Conservation (phyloP, 306 rosid genomes). For the Glycine soja region DNA sequence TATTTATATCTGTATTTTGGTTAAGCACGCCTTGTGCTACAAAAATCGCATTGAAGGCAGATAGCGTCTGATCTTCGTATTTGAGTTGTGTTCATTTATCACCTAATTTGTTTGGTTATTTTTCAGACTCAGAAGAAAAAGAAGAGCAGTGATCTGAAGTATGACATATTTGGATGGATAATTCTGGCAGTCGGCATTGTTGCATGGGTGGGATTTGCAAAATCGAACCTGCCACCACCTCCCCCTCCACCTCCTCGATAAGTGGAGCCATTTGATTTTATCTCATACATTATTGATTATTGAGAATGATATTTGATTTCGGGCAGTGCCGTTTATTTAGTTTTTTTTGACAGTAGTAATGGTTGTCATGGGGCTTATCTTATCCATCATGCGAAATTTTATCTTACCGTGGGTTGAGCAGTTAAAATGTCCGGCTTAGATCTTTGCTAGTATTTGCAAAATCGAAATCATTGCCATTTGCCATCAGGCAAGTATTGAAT, state of each 20-base stretch:
- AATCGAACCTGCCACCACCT: conserved; percentile 58
- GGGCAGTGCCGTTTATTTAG: conserved; percentile 8
- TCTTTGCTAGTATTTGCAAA: conserved; percentile 14
- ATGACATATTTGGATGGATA: conserved; percentile 71
- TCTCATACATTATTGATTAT: conserved; percentile 40
- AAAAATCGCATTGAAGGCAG: too few species aligned
- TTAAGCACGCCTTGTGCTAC: background rate
- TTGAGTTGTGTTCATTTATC: conserved; percentile 7
- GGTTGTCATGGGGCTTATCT: conserved; percentile 25
- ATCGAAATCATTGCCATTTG: background rate
- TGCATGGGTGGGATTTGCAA: conserved; percentile 72
- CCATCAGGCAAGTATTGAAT: background rate
- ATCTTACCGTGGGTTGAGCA: conserved; percentile 21
- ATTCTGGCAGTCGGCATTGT: conserved; percentile 72
- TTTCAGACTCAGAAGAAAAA: conserved; percentile 56
- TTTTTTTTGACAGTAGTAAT: conserved; percentile 30
- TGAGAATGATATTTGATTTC: conserved; percentile 45
- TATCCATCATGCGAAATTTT: conserved; percentile 25
- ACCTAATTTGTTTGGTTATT: conserved; percentile 21
- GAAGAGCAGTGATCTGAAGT: conserved; percentile 61
- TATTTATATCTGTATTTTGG: background rate
- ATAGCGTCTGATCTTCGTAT: background rate
- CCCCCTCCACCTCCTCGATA: conserved; percentile 56
- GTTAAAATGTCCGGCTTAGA: background rate
- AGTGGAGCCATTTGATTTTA: conserved; percentile 44